Conservation (phyloP, 352 stramenopile genomes). For the Globisporangium yorkense region DNA sequence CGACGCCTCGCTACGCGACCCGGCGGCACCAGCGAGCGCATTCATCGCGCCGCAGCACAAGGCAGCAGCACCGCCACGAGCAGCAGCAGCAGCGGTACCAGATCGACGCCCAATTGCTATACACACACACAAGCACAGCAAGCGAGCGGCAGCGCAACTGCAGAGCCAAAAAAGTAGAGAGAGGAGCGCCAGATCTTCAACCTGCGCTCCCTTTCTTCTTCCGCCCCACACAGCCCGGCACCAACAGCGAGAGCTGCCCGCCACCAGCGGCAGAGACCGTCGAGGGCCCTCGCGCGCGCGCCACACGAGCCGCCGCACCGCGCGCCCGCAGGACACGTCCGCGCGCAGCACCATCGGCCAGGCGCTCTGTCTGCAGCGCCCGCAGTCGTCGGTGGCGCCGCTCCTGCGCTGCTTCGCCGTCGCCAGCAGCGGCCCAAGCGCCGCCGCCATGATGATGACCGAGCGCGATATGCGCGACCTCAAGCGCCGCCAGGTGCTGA, state of each 20-base stretch:
- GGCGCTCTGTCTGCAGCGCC: slow-evolving; percentile 45
- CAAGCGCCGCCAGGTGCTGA: slow-evolving; percentile 8
- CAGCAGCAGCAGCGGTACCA: too few species aligned
- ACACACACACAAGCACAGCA: too few species aligned
- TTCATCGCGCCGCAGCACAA: too few species aligned
- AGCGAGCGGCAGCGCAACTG: not conserved
- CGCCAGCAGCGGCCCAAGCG: slow-evolving; percentile 1
- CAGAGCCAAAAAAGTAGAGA: not conserved
- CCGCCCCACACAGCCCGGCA: not conserved
- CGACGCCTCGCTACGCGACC: too few species aligned
- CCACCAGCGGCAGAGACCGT: slow-evolving; percentile 7
- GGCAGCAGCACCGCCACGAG: too few species aligned
- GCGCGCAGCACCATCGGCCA: slow-evolving; percentile 38
- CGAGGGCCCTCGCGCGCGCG: slow-evolving; percentile 7
- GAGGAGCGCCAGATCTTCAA: not conserved
- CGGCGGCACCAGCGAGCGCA: too few species aligned
- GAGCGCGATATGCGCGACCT: slow-evolving; percentile 4
- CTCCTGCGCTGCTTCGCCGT: slow-evolving; percentile 8
- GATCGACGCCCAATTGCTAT: too few species aligned
- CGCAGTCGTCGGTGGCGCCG: slow-evolving; percentile 16
- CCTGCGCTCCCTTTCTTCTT: not conserved
- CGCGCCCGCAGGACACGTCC: slow-evolving; percentile 2
- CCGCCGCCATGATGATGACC: slow-evolving; percentile 19
- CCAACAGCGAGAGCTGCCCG: not conserved
- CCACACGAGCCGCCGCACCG: not conserved